Percentiles rank a stretch among this genome's conserved stretches.
Evolutionary conservation across 495 filamentous ascomycete genomes (phyloP).

Genomic region (Cenococcum geophilum): DNA sequence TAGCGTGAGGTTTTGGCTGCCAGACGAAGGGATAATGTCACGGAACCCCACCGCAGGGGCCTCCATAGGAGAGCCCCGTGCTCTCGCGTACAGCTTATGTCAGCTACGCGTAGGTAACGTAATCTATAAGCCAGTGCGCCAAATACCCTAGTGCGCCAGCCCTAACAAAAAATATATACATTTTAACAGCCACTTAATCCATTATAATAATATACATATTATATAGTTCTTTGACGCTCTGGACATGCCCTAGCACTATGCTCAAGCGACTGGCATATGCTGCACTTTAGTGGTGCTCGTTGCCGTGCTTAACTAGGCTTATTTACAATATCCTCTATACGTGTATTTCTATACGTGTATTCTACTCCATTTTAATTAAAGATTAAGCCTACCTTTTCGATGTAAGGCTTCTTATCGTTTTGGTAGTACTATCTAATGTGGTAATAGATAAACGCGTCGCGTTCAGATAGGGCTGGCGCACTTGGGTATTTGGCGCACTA

Average conservation of each 20-base stretch:
- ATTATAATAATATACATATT: not conserved
- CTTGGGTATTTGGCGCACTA: too few species aligned
- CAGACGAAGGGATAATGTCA: too few species aligned
- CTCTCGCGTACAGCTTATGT: too few species aligned
- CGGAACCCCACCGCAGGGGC: too few species aligned
- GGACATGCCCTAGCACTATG: not conserved
- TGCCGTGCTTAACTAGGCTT: conserved; percentile 1
- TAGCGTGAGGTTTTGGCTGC: too few species aligned
- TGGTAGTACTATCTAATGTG: not conserved
- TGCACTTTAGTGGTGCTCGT: not conserved
- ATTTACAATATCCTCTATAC: not conserved
- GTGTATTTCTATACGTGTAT: too few species aligned
- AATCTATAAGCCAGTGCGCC: too few species aligned
- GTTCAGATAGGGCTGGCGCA: not conserved
- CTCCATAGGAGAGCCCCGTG: too few species aligned
- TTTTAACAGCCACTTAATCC: not conserved
- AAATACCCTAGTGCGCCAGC: too few species aligned
- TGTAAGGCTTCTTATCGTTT: not conserved
- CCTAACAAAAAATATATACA: not conserved
- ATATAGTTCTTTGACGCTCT: not conserved
- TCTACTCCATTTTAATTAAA: not conserved
- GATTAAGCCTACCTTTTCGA: not conserved
- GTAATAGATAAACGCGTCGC: not conserved
- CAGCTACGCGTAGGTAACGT: too few species aligned
- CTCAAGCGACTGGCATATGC: too few species aligned